Evolutionary conservation across 257 asterid genomes (phyloP), one percentile per base, ranked within the genome.

Genomic region (Ehretia macrophylla): DNA sequence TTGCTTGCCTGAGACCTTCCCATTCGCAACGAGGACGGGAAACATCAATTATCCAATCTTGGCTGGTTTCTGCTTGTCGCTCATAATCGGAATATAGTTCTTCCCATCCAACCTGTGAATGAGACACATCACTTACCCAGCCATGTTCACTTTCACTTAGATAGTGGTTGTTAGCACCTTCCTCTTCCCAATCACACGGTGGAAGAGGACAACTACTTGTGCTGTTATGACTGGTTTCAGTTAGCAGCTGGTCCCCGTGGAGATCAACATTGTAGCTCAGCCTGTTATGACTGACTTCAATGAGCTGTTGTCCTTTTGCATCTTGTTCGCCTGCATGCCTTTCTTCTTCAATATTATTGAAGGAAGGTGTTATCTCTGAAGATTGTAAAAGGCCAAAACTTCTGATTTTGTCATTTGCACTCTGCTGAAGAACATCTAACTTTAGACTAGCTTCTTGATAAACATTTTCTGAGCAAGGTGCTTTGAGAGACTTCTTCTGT

Each of bases 21-120:
- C 98, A 91, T 53, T 85, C 81, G 44, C 95, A 77, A 11, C 94
- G 90, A 14, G 98, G 98, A 49, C 98, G 94, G 23, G 98, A 82
- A 18, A 91, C 81, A 72, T 87, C 86, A 42, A 51, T 72, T 64
- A 85, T 77, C 98, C 98, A 91, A 59, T 87, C 91, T 18, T 59
- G 77, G 59, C 65, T 64, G 68, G 19, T 64, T 46, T 49, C 81
- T 49, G 38, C 72, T 45, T 60, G 70, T 45, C 66, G 62, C 56
- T 80, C 81, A 64, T 73, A 59, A 63, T 76, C 81, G 17, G 69
- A 75, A 40, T 77, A 73, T 71, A 62, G 59, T 60, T 75, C 91
- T 66, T 83, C 87, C 86, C 90, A 81, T 60, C 66, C 94, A 60
- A 22, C 68, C 50, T 73, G 78, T 10, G 63, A 46, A 56, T 75